Evolutionary conservation across 805 yeast genomes (phyloP), one percentile per base, ranked within the genome.

Genomic region (Scheffersomyces lignosus): DNA sequence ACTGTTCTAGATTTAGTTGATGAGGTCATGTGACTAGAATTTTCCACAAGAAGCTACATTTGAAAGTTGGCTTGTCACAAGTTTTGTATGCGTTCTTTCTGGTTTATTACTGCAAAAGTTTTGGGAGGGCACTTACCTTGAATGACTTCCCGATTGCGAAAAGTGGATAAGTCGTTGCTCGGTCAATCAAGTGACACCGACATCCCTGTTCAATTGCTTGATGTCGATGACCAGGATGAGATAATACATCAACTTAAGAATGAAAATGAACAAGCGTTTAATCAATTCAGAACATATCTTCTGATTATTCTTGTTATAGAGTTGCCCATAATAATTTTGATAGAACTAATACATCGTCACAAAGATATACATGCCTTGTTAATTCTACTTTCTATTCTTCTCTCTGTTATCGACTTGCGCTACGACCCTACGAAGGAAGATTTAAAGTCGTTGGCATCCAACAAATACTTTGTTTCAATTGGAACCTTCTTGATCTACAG

Each of bases 221-320:
- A 56, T 17, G 37, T 46, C 14, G 58, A 51, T 14, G 61, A 56
- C 40, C 61, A 56, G 42, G 45, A 47, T 4, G 41, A 38, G n/a
- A 41, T 56, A 18, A 42, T 56, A 18, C 31, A 37, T 22, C 43
- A 38, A 25, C 41, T 55, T 16, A 24, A 37, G 3, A 31, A 35
- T 2, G 43, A 45, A 27, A 55, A 55, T 38, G 37, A 38, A 20
- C 40, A 34, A n/a, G 26, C 43, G 16, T 33, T 37, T 30, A 23
- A 18, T 7, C 20, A 33, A 3, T 37, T 33, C 32, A 38, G 36
- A 24, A 22, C 34, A 15, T 45, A 36, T 34, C 33, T 44, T 12
- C 30, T 40, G 16, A 27, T 43, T 15, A 34, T 49, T n/a, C 33
- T 40, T 13, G 37, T 52, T 3, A 40, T 44, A 9, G 50, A 52